A percentile compares a stretch with the other conserved stretches of the same genome.
phyloP scores from a whole-genome alignment of 2,329 filamentous ascomycete species.

The Magnaporthiopsis incrustans region DNA sequence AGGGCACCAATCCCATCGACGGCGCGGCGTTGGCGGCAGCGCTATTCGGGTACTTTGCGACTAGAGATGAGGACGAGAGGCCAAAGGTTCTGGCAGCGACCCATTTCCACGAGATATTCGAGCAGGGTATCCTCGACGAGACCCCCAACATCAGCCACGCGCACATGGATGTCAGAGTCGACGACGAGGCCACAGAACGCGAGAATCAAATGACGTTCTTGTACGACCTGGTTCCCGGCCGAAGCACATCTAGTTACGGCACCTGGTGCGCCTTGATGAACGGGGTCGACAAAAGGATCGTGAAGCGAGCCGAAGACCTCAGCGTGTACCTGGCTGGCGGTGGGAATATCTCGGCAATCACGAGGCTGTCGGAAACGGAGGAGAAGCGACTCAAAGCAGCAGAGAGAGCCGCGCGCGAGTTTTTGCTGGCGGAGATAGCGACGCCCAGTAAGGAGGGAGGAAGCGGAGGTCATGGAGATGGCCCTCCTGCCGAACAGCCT shows the following conservation, averaged over 20 bases:
- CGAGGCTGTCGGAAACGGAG: slow-evolving; percentile 57
- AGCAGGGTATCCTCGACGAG: slow-evolving; percentile 47
- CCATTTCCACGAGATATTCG: slow-evolving; percentile 66
- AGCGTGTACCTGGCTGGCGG: slow-evolving; percentile 59
- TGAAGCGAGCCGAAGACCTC: slow-evolving; percentile 69
- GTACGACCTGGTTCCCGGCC: slow-evolving; percentile 60
- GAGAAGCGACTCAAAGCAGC: slow-evolving; percentile 59
- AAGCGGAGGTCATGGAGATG: background rate
- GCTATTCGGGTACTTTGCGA: slow-evolving; percentile 48
- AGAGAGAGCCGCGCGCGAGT: slow-evolving; percentile 49
- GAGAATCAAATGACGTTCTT: slow-evolving; percentile 65
- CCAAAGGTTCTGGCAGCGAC: slow-evolving; percentile 56
- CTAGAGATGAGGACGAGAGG: slow-evolving; percentile 28
- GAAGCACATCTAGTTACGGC: slow-evolving; percentile 76
- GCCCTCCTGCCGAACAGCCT: background rate
- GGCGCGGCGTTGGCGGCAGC: slow-evolving; percentile 52
- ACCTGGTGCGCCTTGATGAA: slow-evolving; percentile 80
- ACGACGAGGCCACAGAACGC: slow-evolving; percentile 38
- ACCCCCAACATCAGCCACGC: slow-evolving; percentile 47
- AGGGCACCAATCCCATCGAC: slow-evolving; percentile 51
- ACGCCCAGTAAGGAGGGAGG: background rate
- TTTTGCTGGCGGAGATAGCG: slow-evolving; percentile 29
- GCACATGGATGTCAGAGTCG: slow-evolving; percentile 64
- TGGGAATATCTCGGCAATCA: slow-evolving; percentile 65
- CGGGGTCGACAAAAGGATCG: slow-evolving; percentile 64